Conservation (phyloP, 2,329 filamentous ascomycete species). For the Coniella vitis region DNA sequence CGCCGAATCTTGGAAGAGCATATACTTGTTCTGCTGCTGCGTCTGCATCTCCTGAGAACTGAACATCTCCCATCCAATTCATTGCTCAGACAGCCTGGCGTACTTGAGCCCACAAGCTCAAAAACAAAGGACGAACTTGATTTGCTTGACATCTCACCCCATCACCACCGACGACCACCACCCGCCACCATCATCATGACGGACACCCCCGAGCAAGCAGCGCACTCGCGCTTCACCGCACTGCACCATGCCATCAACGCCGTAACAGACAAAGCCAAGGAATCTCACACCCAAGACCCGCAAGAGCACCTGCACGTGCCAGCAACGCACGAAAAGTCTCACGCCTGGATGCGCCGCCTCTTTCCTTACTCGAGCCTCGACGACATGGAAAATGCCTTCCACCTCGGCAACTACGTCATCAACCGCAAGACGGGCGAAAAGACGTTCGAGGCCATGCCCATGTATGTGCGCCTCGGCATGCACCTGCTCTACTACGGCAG, state of each 20-base stretch:
- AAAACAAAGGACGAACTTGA: too few species aligned
- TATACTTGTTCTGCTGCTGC: too few species aligned
- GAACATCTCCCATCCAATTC: too few species aligned
- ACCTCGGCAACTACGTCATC: slow-evolving; percentile 37
- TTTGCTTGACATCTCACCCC: too few species aligned
- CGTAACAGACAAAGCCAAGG: slow-evolving; percentile 4
- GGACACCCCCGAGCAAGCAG: slow-evolving; percentile 3
- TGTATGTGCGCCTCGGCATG: slow-evolving; percentile 36
- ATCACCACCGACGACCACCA: neutral
- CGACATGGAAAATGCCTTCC: slow-evolving; percentile 28
- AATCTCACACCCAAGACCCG: slow-evolving; percentile 5
- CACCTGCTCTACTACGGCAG: slow-evolving; percentile 36
- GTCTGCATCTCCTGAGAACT: too few species aligned
- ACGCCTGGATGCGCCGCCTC: slow-evolving; percentile 17
- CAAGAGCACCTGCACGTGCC: slow-evolving; percentile 16
- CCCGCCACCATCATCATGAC: neutral
- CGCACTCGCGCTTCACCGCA: slow-evolving; percentile 1
- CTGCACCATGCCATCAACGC: neutral
- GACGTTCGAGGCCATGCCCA: slow-evolving; percentile 33
- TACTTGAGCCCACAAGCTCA: too few species aligned
- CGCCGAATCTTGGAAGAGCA: too few species aligned
- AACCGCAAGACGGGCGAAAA: slow-evolving; percentile 32
- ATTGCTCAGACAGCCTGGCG: too few species aligned
- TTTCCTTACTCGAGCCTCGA: slow-evolving; percentile 21
- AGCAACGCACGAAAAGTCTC: slow-evolving; percentile 10